These are phyloP conservation scores for Sicyos edulis DNA, from an alignment of 306 rosid genomes.

Conservation along the genomic window DNA sequence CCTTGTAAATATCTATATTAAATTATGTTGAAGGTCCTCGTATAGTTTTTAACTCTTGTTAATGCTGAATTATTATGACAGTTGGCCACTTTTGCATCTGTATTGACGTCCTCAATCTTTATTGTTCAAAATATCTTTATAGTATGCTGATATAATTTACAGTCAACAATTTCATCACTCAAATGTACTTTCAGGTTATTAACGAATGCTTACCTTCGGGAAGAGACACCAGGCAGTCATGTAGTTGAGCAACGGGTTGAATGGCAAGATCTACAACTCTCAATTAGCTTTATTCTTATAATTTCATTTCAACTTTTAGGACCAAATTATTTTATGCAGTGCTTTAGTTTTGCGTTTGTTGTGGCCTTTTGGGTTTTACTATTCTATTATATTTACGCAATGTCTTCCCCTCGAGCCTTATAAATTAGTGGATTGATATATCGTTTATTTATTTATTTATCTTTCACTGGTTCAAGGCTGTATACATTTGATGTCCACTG, in stretches of 20 bases:
- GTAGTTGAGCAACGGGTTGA: constrained; percentile 99
- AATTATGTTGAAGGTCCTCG: background rate
- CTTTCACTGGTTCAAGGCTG: constrained; percentile 56
- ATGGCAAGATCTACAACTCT: constrained; percentile 48
- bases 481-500: constrained; percentile 99
- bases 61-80: constrained; percentile 3
- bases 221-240: constrained; percentile 96
- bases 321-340: background rate
- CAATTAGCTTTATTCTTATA: constrained; percentile 16
- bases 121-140: background rate
- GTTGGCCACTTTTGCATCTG: constrained; percentile 1
- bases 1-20: background rate
- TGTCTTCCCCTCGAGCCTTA: background rate
- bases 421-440: constrained; percentile 7
- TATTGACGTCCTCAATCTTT: background rate
- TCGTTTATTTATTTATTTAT: constrained; percentile 1
- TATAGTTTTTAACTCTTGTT: background rate
- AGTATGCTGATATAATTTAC: constrained; percentile 20
- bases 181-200: constrained; percentile 56
- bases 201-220: constrained; percentile 89
- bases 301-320: background rate
- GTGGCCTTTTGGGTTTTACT: background rate
- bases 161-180: constrained; percentile 20
- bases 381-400: background rate
- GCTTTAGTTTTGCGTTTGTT: background rate